Conservation (phyloP, 176 grass and related monocot species). For the Pharus latifolius region DNA sequence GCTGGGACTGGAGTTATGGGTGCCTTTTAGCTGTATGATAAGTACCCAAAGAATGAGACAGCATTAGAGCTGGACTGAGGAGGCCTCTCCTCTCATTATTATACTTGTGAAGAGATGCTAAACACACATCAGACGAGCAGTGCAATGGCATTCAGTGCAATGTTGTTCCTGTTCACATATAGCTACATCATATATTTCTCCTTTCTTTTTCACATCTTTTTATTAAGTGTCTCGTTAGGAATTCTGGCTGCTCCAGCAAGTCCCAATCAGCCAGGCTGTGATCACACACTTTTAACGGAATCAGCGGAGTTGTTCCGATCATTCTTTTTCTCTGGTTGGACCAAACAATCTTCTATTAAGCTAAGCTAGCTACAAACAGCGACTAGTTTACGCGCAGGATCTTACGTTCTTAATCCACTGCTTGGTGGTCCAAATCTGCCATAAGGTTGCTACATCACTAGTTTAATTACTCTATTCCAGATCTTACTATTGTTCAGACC, state of each 20-base stretch:
- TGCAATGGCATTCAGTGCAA: conserved; percentile 19
- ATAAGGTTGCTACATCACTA: too few relatives aligned
- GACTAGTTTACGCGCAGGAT: conserved; percentile 1
- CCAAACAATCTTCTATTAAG: background rate
- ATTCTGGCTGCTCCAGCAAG: conserved; percentile 3
- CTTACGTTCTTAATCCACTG: conserved; percentile 2
- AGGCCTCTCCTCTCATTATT: background rate
- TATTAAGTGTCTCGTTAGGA: conserved; percentile 1
- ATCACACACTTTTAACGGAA: conserved; percentile 28
- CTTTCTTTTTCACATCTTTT: background rate
- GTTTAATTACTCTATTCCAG: background rate
- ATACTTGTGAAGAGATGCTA: background rate
- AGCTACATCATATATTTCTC: background rate
- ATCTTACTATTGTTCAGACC: background rate
- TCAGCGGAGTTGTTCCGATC: conserved; percentile 21
- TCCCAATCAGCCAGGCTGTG: conserved; percentile 55
- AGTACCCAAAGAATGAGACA: conserved; percentile 25
- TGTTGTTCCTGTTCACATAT: conserved; percentile 13
- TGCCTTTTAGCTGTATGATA: conserved; percentile 39
- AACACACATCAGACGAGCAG: conserved; percentile 4
- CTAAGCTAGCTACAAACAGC: conserved; percentile 1
- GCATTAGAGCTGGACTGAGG: background rate
- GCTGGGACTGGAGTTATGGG: conserved; percentile 26
- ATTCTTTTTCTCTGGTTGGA: conserved; percentile 14
- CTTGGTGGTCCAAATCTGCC: background rate